These are phyloP conservation scores for Tylopilus plumbeoviolaceoides DNA, from an alignment of 768 basidiomycete genomes.

Conservation along the genomic window DNA sequence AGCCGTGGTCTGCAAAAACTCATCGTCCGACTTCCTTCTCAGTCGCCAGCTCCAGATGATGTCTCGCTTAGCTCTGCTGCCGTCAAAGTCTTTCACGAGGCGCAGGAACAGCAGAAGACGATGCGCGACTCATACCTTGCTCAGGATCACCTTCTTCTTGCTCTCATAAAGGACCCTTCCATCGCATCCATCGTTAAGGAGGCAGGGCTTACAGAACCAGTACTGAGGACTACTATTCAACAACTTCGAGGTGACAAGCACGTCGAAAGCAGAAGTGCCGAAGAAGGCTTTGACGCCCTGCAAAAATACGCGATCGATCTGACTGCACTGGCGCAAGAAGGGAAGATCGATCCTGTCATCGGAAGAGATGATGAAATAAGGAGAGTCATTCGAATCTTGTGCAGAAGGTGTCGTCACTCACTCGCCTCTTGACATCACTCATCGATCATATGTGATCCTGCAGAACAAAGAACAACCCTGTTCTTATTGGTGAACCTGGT, in stretches of 20 bases:
- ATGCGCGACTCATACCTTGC: conserved; percentile 92
- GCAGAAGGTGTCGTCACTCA: conserved; percentile 51
- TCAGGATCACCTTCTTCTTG: conserved; percentile 87
- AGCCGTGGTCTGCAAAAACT: conserved; percentile 69
- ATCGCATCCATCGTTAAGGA: conserved; percentile 73
- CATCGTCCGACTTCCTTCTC: conserved; percentile 78
- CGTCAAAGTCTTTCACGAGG: conserved; percentile 67
- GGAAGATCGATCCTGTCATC: conserved; percentile 94
- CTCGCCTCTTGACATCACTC: neutral
- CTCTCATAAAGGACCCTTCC: conserved; percentile 70
- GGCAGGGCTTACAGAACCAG: conserved; percentile 62
- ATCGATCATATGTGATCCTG: conserved; percentile 7
- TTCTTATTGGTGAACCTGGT: conserved; percentile 91
- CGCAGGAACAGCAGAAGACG: conserved; percentile 71
- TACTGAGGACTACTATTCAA: conserved; percentile 71
- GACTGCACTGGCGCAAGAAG: conserved; percentile 83
- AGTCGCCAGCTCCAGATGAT: conserved; percentile 84
- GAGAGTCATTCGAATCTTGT: conserved; percentile 77
- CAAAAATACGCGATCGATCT: conserved; percentile 86
- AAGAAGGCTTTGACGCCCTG: conserved; percentile 90
- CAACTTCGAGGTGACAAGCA: conserved; percentile 80
- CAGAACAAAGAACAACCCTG: conserved; percentile 96
- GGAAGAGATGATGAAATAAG: conserved; percentile 92
- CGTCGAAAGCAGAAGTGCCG: conserved; percentile 81
- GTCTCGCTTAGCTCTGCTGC: conserved; percentile 54